These are phyloP conservation scores for Ajuga chamaepitys DNA, from an alignment of 257 asterid genomes.

Conservation along the genomic window DNA sequence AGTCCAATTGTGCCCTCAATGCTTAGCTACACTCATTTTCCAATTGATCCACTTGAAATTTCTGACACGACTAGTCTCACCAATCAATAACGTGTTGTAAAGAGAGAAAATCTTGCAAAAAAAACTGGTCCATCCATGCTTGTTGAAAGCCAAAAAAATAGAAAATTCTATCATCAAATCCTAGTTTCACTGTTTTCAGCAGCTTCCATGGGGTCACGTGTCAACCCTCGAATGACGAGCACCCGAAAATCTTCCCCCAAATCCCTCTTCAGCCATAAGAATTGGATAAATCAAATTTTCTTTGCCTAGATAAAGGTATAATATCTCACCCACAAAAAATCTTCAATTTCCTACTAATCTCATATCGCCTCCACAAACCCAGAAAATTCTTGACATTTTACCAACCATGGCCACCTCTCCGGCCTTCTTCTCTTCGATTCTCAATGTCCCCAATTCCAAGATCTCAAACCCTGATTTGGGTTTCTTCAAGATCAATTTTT, in stretches of 20 bases:
- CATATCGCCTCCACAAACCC: not conserved
- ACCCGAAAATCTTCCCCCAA: constrained; percentile 1
- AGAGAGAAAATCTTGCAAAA: not conserved
- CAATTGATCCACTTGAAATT: too few relatives aligned
- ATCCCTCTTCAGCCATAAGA: constrained; percentile 23
- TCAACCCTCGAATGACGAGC: constrained; percentile 8
- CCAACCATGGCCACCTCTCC: constrained; percentile 29
- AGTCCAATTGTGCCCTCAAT: too few relatives aligned
- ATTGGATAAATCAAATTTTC: constrained; percentile 21
- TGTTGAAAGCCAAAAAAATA: not conserved
- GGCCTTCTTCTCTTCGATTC: constrained; percentile 34
- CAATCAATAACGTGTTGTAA: not conserved
- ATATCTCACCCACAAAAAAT: constrained; percentile 13
- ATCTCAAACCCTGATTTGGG: constrained; percentile 34
- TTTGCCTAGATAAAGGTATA: constrained; percentile 7
- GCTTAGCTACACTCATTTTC: too few relatives aligned
- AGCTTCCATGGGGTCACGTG: constrained; percentile 12
- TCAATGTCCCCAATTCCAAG: constrained; percentile 42
- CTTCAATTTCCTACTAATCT: not conserved
- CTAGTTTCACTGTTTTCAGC: not conserved
- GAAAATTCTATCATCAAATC: not conserved
- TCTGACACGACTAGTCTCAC: not conserved
- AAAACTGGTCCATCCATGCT: too few relatives aligned
- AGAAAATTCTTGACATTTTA: not conserved
- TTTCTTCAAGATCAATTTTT: constrained; percentile 13